Conservation (phyloP, 805 yeast species). For the Torulaspora microellipsoides region DNA sequence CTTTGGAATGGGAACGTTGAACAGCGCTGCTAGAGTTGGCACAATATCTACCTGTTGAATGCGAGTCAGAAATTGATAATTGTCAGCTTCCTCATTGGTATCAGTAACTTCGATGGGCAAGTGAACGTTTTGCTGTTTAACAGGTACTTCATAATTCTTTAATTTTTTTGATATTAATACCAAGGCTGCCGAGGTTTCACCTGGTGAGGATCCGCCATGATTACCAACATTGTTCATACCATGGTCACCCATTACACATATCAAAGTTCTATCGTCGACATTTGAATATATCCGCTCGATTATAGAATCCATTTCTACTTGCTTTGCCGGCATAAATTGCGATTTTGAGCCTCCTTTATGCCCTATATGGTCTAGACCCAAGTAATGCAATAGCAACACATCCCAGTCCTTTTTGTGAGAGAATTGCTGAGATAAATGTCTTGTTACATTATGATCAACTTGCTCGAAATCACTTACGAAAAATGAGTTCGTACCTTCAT, state of each 20-base stretch:
- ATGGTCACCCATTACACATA: constrained; percentile 86
- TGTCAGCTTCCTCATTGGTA: constrained; percentile 31
- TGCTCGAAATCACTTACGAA: constrained; percentile 93
- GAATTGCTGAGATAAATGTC: constrained; percentile 69
- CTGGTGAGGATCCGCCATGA: constrained; percentile 92
- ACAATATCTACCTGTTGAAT: constrained; percentile 90
- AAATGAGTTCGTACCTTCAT: constrained; percentile 89
- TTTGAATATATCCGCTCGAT: constrained; percentile 48
- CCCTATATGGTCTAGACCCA: constrained; percentile 96
- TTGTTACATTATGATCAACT: constrained; percentile 88
- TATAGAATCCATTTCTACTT: constrained; percentile 77
- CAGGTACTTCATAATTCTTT: constrained; percentile 23
- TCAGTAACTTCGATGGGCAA: constrained; percentile 15
- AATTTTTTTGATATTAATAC: constrained; percentile 64
- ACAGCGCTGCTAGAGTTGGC: constrained; percentile 74
- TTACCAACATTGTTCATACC: constrained; percentile 96
- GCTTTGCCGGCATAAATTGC: constrained; percentile 74
- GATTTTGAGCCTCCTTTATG: constrained; percentile 93
- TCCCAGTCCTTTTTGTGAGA: constrained; percentile 57
- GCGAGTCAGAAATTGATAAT: constrained; percentile 49
- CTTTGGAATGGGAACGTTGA: constrained; percentile 87
- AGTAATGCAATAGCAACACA: constrained; percentile 77
- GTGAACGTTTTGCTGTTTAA: constrained; percentile 10
- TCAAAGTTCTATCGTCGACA: constrained; percentile 48
- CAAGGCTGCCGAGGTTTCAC: constrained; percentile 88